A percentile compares a stretch with the other conserved stretches of the same genome.
Conservation (phyloP, 305 asterid genomes). For the Fraxinus baroniana region DNA sequence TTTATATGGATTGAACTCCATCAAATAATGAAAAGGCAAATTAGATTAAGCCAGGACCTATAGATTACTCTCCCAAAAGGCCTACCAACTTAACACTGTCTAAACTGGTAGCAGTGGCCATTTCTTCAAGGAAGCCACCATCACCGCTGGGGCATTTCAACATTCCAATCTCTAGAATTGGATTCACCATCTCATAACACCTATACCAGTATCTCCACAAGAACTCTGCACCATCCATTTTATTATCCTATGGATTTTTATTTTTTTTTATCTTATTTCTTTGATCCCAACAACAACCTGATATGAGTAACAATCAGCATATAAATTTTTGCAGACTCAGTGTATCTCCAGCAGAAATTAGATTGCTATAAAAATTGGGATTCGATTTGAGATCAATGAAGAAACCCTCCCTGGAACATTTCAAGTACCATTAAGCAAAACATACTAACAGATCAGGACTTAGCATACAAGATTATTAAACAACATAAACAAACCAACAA, state of each 20-base stretch:
- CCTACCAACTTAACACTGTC: slow-evolving; percentile 9
- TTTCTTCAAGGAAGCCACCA: slow-evolving; percentile 20
- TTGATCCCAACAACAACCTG: slow-evolving; percentile 4
- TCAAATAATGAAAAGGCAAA: neutral
- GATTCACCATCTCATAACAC: slow-evolving; percentile 15
- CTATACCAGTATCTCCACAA: neutral
- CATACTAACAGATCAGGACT: neutral
- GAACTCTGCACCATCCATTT: neutral
- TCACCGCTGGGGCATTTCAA: slow-evolving; percentile 12
- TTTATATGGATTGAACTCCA: neutral
- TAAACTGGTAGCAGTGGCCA: slow-evolving; percentile 11
- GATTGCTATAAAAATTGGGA: neutral
- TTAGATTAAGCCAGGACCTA: neutral
- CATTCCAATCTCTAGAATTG: neutral
- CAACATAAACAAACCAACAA: neutral
- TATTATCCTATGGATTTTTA: neutral
- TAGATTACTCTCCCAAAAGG: neutral
- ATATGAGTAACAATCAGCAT: neutral
- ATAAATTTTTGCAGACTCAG: neutral
- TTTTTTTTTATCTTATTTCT: neutral
- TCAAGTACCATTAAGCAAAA: neutral
- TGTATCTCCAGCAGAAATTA: neutral
- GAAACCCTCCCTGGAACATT: neutral
- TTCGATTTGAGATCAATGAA: neutral
- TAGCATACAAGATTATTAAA: neutral